Base-by-base conservation (phyloP, 805 yeast species). In the Metschnikowia anglica region DNA sequence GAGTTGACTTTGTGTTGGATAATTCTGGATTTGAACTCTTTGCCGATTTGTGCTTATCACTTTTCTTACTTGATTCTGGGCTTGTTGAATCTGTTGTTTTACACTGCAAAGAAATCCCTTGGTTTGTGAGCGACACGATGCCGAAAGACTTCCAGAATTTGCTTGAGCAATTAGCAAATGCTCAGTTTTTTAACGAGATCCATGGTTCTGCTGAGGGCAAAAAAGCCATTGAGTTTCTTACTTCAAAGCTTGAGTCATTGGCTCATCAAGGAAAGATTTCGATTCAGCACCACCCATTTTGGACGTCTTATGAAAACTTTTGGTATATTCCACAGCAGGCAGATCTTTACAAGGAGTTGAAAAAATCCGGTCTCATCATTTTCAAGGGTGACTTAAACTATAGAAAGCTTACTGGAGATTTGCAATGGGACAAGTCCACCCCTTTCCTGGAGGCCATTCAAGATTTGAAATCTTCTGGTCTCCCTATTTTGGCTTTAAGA, bases 71-170 rank as follows among this genome's bases (percentile, higher is more conserved):
- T 18, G 95, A 90, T 54, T 65, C 86, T 12, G 76, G 78, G n/a
- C 61, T 90, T 17, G 82, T 79, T 12, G 66, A 70, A 17, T 69
- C 76, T 43, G 79, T 91, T 47, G 83, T 80, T 15, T 72, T 90
- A 48, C 99, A 93, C 63, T 88, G 95, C 51, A 93, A 93, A 63
- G 79, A 81, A 39, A 77, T 89, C 46, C 97, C 98, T 25, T 93
- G 98, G 95, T 91, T 93, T 83, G 98, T 93, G 15, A 87, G 96
- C 53, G 99, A 93, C 63, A 95, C 93, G 7, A 81, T 89, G 80
- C 78, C 87, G 21, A 81, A 81, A 56, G 99, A 93, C 65, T 80
- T 88, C 47, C 70, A 72, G 34, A 59, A 73, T 23, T 69, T 88
- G 39, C 50, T 87, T 13, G 53, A 64, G 10, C 87, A 86, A 55